Evolutionary conservation across 2,329 filamentous ascomycete genomes (phyloP).

Genomic region (Venturia asperata): DNA sequence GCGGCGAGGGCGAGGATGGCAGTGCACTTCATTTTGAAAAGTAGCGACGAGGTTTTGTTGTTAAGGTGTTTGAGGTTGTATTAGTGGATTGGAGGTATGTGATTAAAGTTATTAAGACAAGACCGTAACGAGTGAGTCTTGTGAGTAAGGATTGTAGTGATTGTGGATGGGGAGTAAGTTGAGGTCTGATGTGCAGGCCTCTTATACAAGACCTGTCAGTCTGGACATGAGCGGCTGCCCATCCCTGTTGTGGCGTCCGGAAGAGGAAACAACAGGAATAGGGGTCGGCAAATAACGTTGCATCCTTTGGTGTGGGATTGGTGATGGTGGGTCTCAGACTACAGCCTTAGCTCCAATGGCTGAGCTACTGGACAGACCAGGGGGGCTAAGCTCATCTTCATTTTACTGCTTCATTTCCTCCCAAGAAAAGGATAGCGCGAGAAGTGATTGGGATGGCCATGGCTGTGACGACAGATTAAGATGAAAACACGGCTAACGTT

Average conservation of each 20-base stretch:
- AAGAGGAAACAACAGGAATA: conserved; percentile 4
- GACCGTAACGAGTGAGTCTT: conserved; percentile 14
- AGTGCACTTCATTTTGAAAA: conserved; percentile 11
- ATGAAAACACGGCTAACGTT: not conserved
- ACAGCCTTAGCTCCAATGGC: not conserved
- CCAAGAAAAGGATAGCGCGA: not conserved
- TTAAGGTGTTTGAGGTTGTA: not conserved
- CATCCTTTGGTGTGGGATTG: not conserved
- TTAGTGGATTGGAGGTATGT: not conserved
- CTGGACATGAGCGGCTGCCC: not conserved
- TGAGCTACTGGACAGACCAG: not conserved
- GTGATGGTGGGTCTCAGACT: not conserved
- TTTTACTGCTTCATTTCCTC: conserved; percentile 9
- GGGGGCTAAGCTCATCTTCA: conserved; percentile 8
- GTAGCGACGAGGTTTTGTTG: not conserved
- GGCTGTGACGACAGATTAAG: not conserved
- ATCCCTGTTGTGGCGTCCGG: conserved; percentile 4
- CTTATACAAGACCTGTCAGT: conserved; percentile 10
- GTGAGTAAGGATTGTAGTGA: conserved; percentile 9
- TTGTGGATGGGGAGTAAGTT: not conserved
- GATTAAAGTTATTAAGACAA: conserved; percentile 6
- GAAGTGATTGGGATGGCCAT: not conserved
- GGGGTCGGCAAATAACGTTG: conserved; percentile 6
- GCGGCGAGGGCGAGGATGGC: not conserved
- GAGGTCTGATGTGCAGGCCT: conserved; percentile 1